A percentile compares a stretch with the other conserved stretches of the same genome.
Evolutionary conservation across 106 monocot genomes (phyloP).

Genomic region (Dactylorhiza incarnata): DNA sequence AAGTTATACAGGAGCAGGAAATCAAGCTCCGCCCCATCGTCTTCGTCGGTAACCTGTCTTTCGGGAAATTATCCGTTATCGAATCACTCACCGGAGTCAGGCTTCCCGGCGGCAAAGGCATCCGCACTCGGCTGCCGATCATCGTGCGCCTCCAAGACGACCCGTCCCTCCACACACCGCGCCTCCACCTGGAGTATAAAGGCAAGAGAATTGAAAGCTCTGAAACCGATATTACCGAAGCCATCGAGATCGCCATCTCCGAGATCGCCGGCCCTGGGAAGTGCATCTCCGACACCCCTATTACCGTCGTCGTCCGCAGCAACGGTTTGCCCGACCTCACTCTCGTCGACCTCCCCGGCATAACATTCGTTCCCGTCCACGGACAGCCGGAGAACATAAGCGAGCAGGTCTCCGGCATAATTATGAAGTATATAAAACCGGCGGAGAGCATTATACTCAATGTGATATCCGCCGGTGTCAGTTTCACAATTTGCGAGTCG

Average conservation of each 20-base stretch:
- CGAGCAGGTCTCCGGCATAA: constrained; percentile 13
- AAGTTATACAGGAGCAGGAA: constrained; percentile 9
- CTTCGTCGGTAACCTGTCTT: constrained; percentile 12
- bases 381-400: constrained; percentile 15
- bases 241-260: constrained; percentile 7
- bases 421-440: constrained; percentile 13
- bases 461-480: constrained; percentile 7
- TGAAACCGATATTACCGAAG: neutral
- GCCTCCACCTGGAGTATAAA: constrained; percentile 6
- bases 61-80: constrained; percentile 14
- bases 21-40: constrained; percentile 10
- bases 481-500: constrained; percentile 14
- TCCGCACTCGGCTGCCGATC: constrained; percentile 18
- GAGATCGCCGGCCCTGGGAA: constrained; percentile 16
- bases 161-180: neutral
- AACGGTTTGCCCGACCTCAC: constrained; percentile 14
- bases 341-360: constrained; percentile 19
- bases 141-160: constrained; percentile 20
- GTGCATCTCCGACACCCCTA: constrained; percentile 12
- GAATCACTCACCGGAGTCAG: constrained; percentile 20
- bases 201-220: neutral
- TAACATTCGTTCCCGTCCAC: constrained; percentile 11
- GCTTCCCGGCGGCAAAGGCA: constrained; percentile 21
- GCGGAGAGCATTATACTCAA: constrained; percentile 19
- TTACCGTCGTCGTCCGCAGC: constrained; percentile 14